A percentile compares a stretch with the other conserved stretches of the same genome.
These are phyloP conservation scores for Lasiosphaeria ovina DNA, from an alignment of 495 filamentous ascomycete species.

Conservation along the genomic window DNA sequence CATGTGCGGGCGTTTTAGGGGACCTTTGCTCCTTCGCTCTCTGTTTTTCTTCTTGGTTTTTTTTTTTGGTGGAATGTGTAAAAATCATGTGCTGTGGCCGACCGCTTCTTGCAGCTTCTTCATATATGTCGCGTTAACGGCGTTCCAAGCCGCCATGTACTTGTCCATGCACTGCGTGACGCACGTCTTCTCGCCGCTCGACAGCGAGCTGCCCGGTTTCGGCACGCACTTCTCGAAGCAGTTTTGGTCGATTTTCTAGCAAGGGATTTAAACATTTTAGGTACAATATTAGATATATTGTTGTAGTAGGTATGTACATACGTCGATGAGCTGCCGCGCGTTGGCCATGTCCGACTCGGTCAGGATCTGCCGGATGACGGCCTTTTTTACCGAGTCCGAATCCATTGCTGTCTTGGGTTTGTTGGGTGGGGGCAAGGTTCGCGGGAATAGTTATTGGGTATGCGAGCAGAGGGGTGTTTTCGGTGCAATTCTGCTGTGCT, in stretches of 20 bases:
- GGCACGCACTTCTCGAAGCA: constrained; percentile 94
- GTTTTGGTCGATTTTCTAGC: constrained; percentile 91
- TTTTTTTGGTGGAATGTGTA: neutral
- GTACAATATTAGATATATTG: constrained; percentile 4
- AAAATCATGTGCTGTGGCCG: constrained; percentile 15
- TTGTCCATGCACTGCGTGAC: constrained; percentile 92
- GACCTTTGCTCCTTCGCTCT: neutral
- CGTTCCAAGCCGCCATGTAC: constrained; percentile 93
- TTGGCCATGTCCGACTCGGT: constrained; percentile 73
- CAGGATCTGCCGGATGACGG: constrained; percentile 71
- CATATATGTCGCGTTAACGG: constrained; percentile 73
- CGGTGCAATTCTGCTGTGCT: no score
- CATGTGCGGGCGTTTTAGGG: neutral
- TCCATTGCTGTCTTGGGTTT: constrained; percentile 31
- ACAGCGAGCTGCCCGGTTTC: constrained; percentile 75
- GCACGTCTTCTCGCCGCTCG: constrained; percentile 70
- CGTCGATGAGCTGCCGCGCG: constrained; percentile 70
- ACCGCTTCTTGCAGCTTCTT: constrained; percentile 64
- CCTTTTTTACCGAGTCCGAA: constrained; percentile 55
- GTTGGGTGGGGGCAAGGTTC: neutral
- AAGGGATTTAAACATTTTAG: neutral
- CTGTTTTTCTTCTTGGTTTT: neutral
- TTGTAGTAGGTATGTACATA: constrained; percentile 36
- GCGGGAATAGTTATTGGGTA: neutral
- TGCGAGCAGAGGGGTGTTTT: no score